A percentile compares a stretch with the other conserved stretches of the same genome.
Evolutionary conservation across 768 basidiomycete genomes (phyloP).

Genomic region (Tulasnella sp.): DNA sequence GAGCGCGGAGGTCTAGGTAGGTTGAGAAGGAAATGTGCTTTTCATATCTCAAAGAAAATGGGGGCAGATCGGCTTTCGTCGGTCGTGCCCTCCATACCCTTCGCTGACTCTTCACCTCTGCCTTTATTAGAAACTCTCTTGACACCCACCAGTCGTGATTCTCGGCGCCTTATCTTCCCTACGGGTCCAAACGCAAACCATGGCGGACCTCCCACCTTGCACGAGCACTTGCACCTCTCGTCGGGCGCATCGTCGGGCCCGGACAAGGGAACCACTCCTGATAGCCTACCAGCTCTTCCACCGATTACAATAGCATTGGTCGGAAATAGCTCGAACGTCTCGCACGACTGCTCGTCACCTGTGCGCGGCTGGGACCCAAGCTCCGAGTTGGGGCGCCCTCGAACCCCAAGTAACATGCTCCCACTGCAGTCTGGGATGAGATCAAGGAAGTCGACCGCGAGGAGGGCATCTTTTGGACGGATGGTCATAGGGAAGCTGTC

Average conservation of each 20-base stretch:
- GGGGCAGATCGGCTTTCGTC: not conserved
- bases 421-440: constrained; percentile 68
- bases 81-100: not conserved
- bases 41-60: not conserved
- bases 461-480: constrained; percentile 62
- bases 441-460: constrained; percentile 70
- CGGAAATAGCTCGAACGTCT: constrained; percentile 89
- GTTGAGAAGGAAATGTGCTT: constrained; percentile 24
- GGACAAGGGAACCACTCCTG: not conserved
- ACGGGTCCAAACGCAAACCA: constrained; percentile 94
- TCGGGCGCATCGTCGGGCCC: constrained; percentile 20
- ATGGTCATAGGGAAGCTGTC: constrained; percentile 79
- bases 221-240: constrained; percentile 62
- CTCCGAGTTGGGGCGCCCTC: constrained; percentile 86
- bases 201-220: constrained; percentile 90
- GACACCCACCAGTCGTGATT: constrained; percentile 86
- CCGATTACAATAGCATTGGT: constrained; percentile 88
- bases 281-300: constrained; percentile 45
- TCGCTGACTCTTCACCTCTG: not conserved
- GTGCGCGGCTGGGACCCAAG: constrained; percentile 82
- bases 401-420: constrained; percentile 81
- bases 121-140: constrained; percentile 64
- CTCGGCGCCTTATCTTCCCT: constrained; percentile 94
- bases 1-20: constrained; percentile 88
- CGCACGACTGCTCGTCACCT: constrained; percentile 92